Evolutionary conservation across 306 rosid genomes (phyloP), one percentile per base, ranked within the genome.

Genomic region (Dryas alaskensis): DNA sequence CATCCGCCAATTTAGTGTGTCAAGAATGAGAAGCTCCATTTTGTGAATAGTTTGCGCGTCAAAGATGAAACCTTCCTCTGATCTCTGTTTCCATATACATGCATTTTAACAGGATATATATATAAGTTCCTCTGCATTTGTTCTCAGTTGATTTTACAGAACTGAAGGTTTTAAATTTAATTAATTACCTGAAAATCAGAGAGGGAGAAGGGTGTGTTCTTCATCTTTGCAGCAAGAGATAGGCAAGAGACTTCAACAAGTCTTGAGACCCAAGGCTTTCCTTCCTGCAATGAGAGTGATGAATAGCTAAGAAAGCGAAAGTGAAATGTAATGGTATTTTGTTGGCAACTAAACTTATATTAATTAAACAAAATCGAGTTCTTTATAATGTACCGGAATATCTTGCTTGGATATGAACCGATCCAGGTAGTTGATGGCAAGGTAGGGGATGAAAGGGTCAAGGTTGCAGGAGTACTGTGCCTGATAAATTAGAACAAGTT

Each of bases 161-260:
- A 1, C 14, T 6, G 4, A 25, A 3, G 9, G 6, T 45, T n/a
- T 6, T 8, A 49, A 72, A 43, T 63, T 54, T 10, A 55, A 13
- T 16, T 9, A n/a, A 55, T 79, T 76, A 84, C 97, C 86, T 76
- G 84, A 69, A 82, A 69, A 72, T 79, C 67, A 0, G 86, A 73
- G 67, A 72, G 19, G 16, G 89, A 68, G 46, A 89, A 59, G 72
- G 83, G 73, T 27, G 60, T 84, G 80, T 79, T 80, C 81, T 73
- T 89, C 96, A 92, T 87, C 81, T 89, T 92, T n/a, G 84, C 81
- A 65, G 96, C 91, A 0, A 87, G 86, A 75, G 91, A 89, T 49
- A 89, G 76, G 71, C 90, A 87, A 14, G 90, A 85, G 46, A 83
- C 51, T 7, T 65, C 83, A 42, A 84, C 53, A 27, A 89, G 92